Conservation (phyloP, 2,329 filamentous ascomycete species). For the Exophiala sideris region DNA sequence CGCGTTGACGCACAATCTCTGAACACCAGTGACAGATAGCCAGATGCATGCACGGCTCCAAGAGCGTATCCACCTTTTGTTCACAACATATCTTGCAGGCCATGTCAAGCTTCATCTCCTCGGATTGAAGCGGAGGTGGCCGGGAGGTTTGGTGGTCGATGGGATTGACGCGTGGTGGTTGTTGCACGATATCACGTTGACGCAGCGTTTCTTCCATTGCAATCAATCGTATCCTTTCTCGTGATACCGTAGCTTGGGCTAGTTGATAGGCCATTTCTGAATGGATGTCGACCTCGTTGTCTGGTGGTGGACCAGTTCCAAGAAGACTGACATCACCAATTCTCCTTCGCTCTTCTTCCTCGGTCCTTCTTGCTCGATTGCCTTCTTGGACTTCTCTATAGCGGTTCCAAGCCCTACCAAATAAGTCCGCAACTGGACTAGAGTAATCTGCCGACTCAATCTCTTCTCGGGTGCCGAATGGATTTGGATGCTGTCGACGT, state of each 20-base stretch:
- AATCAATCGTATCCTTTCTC: neutral
- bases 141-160: slow-evolving; percentile 23
- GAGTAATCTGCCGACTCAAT: slow-evolving; percentile 25
- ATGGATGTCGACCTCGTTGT: neutral
- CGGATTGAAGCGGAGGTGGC: slow-evolving; percentile 13
- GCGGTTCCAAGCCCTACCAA: slow-evolving; percentile 24
- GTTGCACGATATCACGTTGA: slow-evolving; percentile 2
- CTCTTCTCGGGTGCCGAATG: slow-evolving; percentile 28
- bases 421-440: slow-evolving; percentile 26
- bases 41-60: slow-evolving; percentile 28
- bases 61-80: slow-evolving; percentile 26
- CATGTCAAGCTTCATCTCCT: slow-evolving; percentile 25
- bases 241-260: too few species aligned
- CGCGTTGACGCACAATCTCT: slow-evolving; percentile 13
- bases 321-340: neutral
- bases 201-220: neutral
- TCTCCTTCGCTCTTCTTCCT: neutral
- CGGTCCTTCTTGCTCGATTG: neutral
- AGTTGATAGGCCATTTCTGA: too few species aligned
- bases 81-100: slow-evolving; percentile 27
- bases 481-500: slow-evolving; percentile 12
- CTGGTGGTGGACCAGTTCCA: slow-evolving; percentile 2
- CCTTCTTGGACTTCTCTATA: slow-evolving; percentile 25
- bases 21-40: slow-evolving; percentile 28
- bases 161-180: slow-evolving; percentile 17